A percentile compares a stretch with the other conserved stretches of the same genome.
These are phyloP conservation scores for Corylus americana DNA, from an alignment of 306 rosid species.

Conservation along the genomic window DNA sequence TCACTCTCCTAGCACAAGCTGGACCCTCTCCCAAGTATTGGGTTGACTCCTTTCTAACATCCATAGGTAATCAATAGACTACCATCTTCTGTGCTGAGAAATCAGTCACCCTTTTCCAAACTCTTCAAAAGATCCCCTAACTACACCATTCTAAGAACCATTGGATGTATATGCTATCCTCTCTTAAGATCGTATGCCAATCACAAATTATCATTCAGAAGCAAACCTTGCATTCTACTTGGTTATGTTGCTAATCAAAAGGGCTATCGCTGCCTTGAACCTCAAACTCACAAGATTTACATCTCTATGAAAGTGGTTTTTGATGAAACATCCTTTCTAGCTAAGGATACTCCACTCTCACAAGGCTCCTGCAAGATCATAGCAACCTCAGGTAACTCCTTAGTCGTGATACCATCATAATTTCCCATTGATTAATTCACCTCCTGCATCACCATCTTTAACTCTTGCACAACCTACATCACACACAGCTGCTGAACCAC, in stretches of 20 bases:
- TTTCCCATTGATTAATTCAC: too few species aligned
- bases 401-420: too few species aligned
- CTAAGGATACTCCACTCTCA: too few species aligned
- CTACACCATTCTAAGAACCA: background rate
- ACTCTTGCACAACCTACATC: too few species aligned
- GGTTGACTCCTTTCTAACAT: background rate
- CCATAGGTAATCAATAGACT: background rate
- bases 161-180: background rate
- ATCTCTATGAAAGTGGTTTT: background rate
- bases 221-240: slow-evolving; percentile 4
- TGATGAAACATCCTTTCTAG: too few species aligned
- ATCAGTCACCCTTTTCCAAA: background rate
- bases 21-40: background rate
- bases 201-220: background rate
- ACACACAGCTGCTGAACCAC: too few species aligned
- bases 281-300: background rate
- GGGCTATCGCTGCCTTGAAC: background rate
- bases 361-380: too few species aligned
- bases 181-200: background rate
- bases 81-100: background rate
- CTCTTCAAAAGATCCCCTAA: background rate
- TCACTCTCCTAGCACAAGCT: too few species aligned
- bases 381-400: too few species aligned
- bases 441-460: too few species aligned
- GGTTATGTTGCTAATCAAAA: background rate